Evolutionary conservation across 345 rosid genomes (phyloP).

Genomic region (Turritis glabra): DNA sequence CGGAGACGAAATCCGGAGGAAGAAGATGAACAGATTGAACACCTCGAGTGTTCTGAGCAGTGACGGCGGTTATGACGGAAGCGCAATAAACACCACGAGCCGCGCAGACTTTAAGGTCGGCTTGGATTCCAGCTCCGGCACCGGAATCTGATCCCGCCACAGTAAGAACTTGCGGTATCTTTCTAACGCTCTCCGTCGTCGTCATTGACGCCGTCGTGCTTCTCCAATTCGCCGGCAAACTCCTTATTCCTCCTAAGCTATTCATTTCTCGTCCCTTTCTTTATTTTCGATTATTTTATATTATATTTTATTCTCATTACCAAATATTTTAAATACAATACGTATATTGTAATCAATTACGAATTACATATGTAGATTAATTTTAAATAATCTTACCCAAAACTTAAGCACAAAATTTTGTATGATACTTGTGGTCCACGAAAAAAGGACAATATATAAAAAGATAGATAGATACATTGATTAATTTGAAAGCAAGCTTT

Average conservation of each 20-base stretch:
- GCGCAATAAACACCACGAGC: slow-evolving; percentile 93
- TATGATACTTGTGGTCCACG: slow-evolving; percentile 18
- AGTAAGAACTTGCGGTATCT: slow-evolving; percentile 56
- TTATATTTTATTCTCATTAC: background rate
- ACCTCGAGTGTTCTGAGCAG: slow-evolving; percentile 88
- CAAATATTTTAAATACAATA: no score
- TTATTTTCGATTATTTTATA: background rate
- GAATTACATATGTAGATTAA: no score
- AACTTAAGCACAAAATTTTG: background rate
- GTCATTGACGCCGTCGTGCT: slow-evolving; percentile 29
- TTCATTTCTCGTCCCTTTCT: slow-evolving; percentile 20
- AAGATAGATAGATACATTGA: background rate
- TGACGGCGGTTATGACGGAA: slow-evolving; percentile 82
- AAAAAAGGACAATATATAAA: background rate
- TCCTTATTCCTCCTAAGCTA: slow-evolving; percentile 32
- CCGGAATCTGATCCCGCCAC: slow-evolving; percentile 98
- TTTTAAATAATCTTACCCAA: background rate
- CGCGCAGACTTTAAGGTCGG: slow-evolving; percentile 90
- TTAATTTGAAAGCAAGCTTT: slow-evolving; percentile 18
- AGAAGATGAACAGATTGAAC: slow-evolving; percentile 65
- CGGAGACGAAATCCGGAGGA: slow-evolving; percentile 61
- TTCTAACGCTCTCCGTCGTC: slow-evolving; percentile 20
- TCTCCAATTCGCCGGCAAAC: slow-evolving; percentile 39
- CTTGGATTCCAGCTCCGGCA: slow-evolving; percentile 94
- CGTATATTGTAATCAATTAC: no score